Base-by-base conservation (phyloP, 306 rosid genomes). In the Lathyrus tuberosus region DNA sequence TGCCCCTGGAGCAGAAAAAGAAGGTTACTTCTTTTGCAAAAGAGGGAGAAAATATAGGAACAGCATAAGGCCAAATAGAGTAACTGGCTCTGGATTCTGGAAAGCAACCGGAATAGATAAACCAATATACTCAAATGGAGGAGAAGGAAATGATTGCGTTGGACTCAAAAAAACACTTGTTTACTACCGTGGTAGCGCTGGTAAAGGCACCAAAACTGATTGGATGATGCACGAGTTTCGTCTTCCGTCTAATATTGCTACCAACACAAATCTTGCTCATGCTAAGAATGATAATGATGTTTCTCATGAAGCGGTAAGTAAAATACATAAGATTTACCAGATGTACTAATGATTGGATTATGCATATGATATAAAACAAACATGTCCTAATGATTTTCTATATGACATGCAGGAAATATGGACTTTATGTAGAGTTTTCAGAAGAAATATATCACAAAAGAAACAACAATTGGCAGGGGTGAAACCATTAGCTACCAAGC, bases 221-320 rank as follows among this genome's bases (percentile, higher is more conserved):
- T 93, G 98, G 98, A 93, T 93, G 98, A 93, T 93, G 98, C 97
- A 93, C 11, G 98, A 93, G 76, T 93, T 93, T 84, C 98, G 98
- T 66, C 88, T 78, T 49, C 97, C 97, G 11, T 67, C 89, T 17
- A 70, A 22, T 6, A 51, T 6, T 11, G 38, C 26, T 49, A 31
- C 72, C 15, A 63, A 33, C 30, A 16, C 74, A 6, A 72, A 48
- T 30, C 15, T 47, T 46, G 15, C 71, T 4, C 10, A 30, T 31
- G 7, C n/a, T 13, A 67, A 68, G 48, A 56, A 8, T 9, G 9
- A 59, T 52, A 30, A 35, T 22, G 60, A 53, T 14, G 1, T 11
- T 70, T 22, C 78, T 26, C 85, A 70, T 83, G 96, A 64, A 64
- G 69, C 69, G 0, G 69, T 64, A 42, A 57, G 63, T 57, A 33